These are phyloP conservation scores for Obba rivulosa DNA, from an alignment of 768 basidiomycete species.

Conservation along the genomic window DNA sequence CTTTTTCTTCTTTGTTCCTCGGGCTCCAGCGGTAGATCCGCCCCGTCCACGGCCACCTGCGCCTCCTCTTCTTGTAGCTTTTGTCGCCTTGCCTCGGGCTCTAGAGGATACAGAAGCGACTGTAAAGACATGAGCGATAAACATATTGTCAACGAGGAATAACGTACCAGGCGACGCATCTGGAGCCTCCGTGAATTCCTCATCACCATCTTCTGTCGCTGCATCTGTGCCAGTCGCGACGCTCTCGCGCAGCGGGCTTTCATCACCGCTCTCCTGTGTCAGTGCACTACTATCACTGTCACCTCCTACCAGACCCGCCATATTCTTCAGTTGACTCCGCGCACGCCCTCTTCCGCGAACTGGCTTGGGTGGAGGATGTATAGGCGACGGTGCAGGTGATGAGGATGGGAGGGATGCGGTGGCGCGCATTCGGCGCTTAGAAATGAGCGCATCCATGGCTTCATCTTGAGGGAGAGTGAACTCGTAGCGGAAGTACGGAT, in stretches of 20 bases:
- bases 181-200: constrained; percentile 56
- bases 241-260: constrained; percentile 54
- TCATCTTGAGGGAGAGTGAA: constrained; percentile 59
- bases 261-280: constrained; percentile 80
- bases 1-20: constrained; percentile 44
- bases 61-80: constrained; percentile 18
- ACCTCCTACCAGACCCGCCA: constrained; percentile 73
- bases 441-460: constrained; percentile 51
- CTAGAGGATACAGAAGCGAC: constrained; percentile 15
- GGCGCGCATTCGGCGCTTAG: constrained; percentile 56
- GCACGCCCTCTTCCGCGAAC: constrained; percentile 42
- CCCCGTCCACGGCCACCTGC: constrained; percentile 27
- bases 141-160: background rate
- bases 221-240: constrained; percentile 67
- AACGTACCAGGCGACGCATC: constrained; percentile 55
- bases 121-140: background rate
- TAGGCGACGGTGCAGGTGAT: constrained; percentile 41
- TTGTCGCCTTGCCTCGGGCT: constrained; percentile 24
- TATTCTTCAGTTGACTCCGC: constrained; percentile 39
- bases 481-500: constrained; percentile 73
- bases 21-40: constrained; percentile 26
- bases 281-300: constrained; percentile 83
- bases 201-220: constrained; percentile 63
- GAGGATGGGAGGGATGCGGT: constrained; percentile 62
- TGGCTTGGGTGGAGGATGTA: constrained; percentile 25